Conservation (phyloP, 768 basidiomycete genomes). For the Rossbeevera mucosa region DNA sequence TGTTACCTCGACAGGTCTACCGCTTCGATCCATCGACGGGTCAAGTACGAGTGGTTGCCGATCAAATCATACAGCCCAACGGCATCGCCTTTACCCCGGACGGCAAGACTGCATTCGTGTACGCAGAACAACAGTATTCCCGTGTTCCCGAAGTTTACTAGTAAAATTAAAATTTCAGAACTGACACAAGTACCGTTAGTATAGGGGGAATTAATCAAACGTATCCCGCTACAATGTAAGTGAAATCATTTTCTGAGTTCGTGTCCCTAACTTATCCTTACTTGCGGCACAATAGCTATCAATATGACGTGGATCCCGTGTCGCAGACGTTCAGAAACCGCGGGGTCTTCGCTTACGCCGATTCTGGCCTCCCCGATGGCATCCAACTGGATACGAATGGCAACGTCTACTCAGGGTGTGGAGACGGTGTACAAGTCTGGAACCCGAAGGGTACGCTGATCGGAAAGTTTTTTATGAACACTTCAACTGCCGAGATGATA, state of each 20-base stretch:
- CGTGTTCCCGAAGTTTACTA: conserved; percentile 3
- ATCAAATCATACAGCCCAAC: conserved; percentile 46
- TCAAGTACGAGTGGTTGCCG: conserved; percentile 66
- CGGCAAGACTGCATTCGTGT: neutral
- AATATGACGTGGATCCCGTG: conserved; percentile 58
- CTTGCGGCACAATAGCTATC: conserved; percentile 43
- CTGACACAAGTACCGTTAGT: conserved; percentile 34
- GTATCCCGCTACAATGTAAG: conserved; percentile 66
- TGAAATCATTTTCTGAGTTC: neutral
- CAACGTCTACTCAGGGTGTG: conserved; percentile 64
- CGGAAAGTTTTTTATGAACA: conserved; percentile 22
- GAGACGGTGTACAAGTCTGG: conserved; percentile 69
- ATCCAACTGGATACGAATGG: conserved; percentile 58
- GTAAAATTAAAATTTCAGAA: conserved; percentile 25
- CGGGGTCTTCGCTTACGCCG: conserved; percentile 62
- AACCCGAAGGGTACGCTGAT: conserved; percentile 50
- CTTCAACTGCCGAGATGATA: conserved; percentile 34
- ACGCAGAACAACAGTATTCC: neutral
- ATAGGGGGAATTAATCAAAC: conserved; percentile 50
- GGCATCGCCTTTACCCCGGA: neutral
- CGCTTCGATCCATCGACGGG: conserved; percentile 54
- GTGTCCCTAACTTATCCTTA: neutral
- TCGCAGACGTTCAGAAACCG: conserved; percentile 54
- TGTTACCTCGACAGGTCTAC: conserved; percentile 33
- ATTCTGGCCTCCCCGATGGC: conserved; percentile 65